These are phyloP conservation scores for Elongisporangium anandrum DNA, from an alignment of 352 stramenopile species.

Conservation along the genomic window DNA sequence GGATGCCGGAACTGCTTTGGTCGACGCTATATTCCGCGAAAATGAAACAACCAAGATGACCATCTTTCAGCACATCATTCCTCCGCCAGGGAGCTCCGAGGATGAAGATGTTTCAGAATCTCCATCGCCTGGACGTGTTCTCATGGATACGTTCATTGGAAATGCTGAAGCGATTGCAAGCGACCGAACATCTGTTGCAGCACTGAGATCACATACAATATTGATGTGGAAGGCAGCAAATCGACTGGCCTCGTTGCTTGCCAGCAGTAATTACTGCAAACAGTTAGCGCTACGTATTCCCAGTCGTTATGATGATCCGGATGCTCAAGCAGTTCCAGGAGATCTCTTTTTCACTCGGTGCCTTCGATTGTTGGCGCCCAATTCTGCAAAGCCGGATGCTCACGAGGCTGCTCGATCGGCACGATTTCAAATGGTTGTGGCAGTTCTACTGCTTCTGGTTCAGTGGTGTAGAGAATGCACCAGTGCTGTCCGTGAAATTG, in stretches of 20 bases:
- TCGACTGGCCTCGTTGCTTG: slow-evolving; percentile 45
- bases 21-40: slow-evolving; percentile 56
- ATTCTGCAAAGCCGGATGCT: slow-evolving; percentile 1
- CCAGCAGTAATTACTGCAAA: slow-evolving; percentile 57
- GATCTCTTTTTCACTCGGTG: slow-evolving; percentile 64
- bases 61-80: slow-evolving; percentile 63
- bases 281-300: slow-evolving; percentile 65
- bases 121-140: slow-evolving; percentile 33
- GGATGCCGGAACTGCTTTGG: slow-evolving; percentile 46
- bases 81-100: slow-evolving; percentile 26
- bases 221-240: slow-evolving; percentile 66
- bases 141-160: slow-evolving; percentile 45
- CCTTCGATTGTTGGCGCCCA: slow-evolving; percentile 29
- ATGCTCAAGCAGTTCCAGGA: slow-evolving; percentile 46
- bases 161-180: slow-evolving; percentile 40
- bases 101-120: slow-evolving; percentile 12
- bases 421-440: slow-evolving; percentile 52
- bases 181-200: slow-evolving; percentile 5
- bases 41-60: slow-evolving; percentile 66
- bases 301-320: slow-evolving; percentile 29
- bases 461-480: slow-evolving; percentile 55
- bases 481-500: slow-evolving; percentile 52
- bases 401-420: slow-evolving; percentile 18
- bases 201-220: slow-evolving; percentile 19
- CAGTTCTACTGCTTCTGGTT: slow-evolving; percentile 46